These are phyloP conservation scores for Sugiyamaella castrensis DNA, from an alignment of 1,139 yeast genomes.

Conservation along the genomic window DNA sequence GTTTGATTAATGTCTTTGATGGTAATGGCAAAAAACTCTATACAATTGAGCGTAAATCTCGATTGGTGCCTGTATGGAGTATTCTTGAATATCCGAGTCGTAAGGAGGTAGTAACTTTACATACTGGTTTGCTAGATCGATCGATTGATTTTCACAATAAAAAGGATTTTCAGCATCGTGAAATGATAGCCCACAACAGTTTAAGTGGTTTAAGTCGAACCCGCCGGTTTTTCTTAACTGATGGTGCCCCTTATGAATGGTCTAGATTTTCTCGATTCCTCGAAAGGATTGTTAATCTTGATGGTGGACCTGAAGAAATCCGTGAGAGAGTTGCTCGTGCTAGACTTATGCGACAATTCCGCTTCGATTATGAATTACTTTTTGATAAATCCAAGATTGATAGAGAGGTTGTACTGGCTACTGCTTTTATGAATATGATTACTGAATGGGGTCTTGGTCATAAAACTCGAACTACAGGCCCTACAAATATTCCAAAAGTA, in stretches of 20 bases:
- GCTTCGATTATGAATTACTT: conserved; percentile 57
- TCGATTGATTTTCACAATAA: conserved; percentile 52
- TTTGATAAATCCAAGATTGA: conserved; percentile 50
- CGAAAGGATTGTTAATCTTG: conserved; percentile 52
- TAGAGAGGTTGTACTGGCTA: conserved; percentile 51
- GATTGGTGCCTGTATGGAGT: conserved; percentile 53
- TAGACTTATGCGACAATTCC: conserved; percentile 55
- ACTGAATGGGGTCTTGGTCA: conserved; percentile 63
- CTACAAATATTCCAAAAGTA: conserved; percentile 38
- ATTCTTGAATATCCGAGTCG: conserved; percentile 47
- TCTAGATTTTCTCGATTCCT: conserved; percentile 49
- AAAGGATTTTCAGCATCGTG: conserved; percentile 47
- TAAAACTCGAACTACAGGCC: conserved; percentile 53
- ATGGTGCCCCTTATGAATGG: conserved; percentile 58
- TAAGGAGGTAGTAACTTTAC: conserved; percentile 50
- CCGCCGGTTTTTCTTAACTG: conserved; percentile 45
- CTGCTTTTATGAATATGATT: conserved; percentile 58
- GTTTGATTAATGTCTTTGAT: conserved; percentile 50
- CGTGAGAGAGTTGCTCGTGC: conserved; percentile 55
- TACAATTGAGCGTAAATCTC: conserved; percentile 52
- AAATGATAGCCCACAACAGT: conserved; percentile 24
- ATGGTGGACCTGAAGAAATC: conserved; percentile 53
- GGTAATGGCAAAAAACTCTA: conserved; percentile 45
- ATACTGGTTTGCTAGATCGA: conserved; percentile 47
- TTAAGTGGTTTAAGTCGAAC: conserved; percentile 33